Base-by-base conservation (phyloP, 1,284 basidiomycete genomes). In the Dichomitus squalens region DNA sequence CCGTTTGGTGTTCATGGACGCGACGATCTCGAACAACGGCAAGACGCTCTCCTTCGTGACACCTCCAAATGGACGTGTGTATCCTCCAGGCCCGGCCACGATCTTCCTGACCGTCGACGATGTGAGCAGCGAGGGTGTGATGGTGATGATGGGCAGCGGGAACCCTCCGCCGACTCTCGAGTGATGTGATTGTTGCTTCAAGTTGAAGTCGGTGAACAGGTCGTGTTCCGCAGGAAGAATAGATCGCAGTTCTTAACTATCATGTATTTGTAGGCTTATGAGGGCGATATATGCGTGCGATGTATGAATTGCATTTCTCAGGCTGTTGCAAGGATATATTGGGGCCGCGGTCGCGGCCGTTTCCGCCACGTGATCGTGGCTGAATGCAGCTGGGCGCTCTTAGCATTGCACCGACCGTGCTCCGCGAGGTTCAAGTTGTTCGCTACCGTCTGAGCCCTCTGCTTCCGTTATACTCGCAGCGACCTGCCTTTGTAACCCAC, bases 51-150 rank as follows among this genome's bases (percentile, higher is more conserved):
- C 72, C 0, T 71, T 83, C 58, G 69, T 64, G 16, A 75, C 71
- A 11, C 82, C 80, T 6, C 78, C 79, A 4, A 78, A 75, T 51
- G 75, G 75, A 53, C 70, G 73, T 6, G 72, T 83, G 14, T 81
- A 79, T 60, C 80, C 80, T 7, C 79, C 82, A 20, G 84, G 83
- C 8, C 82, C 81, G 9, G 84, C 73, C 61, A 66, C 48, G 64
- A 72, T 73, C 68, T 84, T 70, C 76, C 68, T 70, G 69, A 79
- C 65, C 57, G 72, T 83, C 20, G 78, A 82, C 59, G 81, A 79
- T 38, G 76, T 84, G 6, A 78, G 79, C 2, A 79, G 77, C 55
- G 62, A 69, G 18, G 82, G 80, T 16, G 71, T 69, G 46, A 72
- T 73, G 60, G 69, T 81, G 6, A 74, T 82, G 70, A 65, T 83